Conservation (phyloP, 1,139 yeast species). For the Hansenula sp. region DNA sequence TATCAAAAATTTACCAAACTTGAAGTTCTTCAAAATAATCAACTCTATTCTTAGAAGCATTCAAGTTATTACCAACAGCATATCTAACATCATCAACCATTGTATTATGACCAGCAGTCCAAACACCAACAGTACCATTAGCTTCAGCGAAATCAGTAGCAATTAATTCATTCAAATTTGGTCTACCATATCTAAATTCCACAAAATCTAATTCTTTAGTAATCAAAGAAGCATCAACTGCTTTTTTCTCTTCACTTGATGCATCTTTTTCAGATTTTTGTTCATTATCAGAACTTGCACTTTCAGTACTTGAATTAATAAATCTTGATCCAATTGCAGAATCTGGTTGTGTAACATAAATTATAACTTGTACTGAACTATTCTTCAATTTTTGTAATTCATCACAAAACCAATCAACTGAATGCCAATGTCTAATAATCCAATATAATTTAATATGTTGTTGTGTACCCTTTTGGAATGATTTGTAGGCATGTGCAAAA, state of each 20-base stretch:
- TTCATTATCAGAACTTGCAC: conserved; percentile 7
- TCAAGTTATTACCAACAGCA: conserved; percentile 19
- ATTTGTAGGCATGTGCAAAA: conserved; percentile 22
- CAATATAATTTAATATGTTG: conserved; percentile 39
- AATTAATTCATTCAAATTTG: conserved; percentile 34
- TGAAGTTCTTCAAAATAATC: conserved; percentile 7
- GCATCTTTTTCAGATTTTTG: conserved; percentile 9
- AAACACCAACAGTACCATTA: conserved; percentile 34
- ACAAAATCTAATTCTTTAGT: conserved; percentile 28
- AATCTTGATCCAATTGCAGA: conserved; percentile 15
- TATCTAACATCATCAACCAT: conserved; percentile 44
- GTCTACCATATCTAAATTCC: conserved; percentile 44
- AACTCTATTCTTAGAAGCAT: conserved; percentile 4
- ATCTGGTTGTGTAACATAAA: conserved; percentile 32
- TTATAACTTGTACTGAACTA: conserved; percentile 32
- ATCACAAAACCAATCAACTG: conserved; percentile 47
- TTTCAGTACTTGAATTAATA: background rate
- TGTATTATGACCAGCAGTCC: conserved; percentile 44
- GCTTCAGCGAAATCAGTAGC: conserved; percentile 32
- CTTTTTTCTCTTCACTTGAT: conserved; percentile 9
- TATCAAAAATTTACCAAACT: conserved; percentile 6
- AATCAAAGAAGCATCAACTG: conserved; percentile 10
- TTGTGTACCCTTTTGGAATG: conserved; percentile 3
- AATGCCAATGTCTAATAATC: conserved; percentile 42
- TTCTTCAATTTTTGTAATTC: conserved; percentile 35